Percentiles rank a stretch among this genome's conserved stretches.
These are phyloP conservation scores for Acanthamoeba pearcei DNA, from an alignment of 208 protist genomes.

Conservation along the genomic window DNA sequence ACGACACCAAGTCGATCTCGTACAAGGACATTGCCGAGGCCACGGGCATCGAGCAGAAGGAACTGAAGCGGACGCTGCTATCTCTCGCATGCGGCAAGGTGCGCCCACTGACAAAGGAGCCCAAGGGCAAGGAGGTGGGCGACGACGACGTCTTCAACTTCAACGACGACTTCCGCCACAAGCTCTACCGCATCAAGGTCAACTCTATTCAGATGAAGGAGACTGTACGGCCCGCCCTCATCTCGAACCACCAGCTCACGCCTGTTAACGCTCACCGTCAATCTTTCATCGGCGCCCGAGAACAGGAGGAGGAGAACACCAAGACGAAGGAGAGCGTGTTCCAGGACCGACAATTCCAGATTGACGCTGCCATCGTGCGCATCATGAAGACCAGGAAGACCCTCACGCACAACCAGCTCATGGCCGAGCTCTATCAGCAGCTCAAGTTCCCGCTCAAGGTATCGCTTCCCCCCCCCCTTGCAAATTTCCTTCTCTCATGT, in stretches of 20 bases:
- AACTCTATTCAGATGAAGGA: conserved; percentile 93
- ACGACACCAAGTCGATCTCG: conserved; percentile 86
- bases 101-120: conserved; percentile 72
- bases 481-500: background rate
- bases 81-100: conserved; percentile 88
- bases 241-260: background rate
- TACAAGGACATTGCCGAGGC: conserved; percentile 87
- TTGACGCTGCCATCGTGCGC: conserved; percentile 95
- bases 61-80: conserved; percentile 88
- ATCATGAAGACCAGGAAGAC: conserved; percentile 95
- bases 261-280: background rate
- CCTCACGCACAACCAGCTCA: conserved; percentile 92
- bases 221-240: conserved; percentile 80
- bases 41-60: conserved; percentile 85
- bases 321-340: conserved; percentile 90
- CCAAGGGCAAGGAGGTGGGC: conserved; percentile 80
- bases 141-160: conserved; percentile 87
- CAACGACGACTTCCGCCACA: conserved; percentile 87
- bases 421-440: conserved; percentile 89
- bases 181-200: conserved; percentile 90
- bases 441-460: conserved; percentile 93
- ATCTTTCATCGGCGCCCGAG: too few relatives aligned
- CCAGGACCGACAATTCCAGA: conserved; percentile 91
- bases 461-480: background rate
- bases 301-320: conserved; percentile 88